phyloP scores from a whole-genome alignment of 192 early-diverging fungal genomes.

The Mortierella hygrophila region DNA sequence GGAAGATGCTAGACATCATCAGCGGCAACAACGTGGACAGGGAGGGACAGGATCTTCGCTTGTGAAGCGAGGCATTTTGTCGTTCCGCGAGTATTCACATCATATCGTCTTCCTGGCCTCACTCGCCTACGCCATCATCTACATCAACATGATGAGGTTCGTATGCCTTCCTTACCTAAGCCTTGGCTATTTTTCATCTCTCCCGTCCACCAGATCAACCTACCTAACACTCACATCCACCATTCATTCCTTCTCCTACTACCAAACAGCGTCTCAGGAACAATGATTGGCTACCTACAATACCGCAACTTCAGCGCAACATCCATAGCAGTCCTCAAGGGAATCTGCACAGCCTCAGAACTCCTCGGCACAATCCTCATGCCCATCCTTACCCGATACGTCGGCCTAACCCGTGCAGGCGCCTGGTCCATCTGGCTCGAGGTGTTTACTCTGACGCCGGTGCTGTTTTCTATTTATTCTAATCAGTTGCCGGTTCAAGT shows the following conservation, averaged over 20 bases:
- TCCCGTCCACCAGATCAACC: not conserved
- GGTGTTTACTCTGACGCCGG: slow-evolving; percentile 29
- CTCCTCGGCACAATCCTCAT: slow-evolving; percentile 34
- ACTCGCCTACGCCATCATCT: slow-evolving; percentile 46
- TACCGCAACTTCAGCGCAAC: slow-evolving; percentile 35
- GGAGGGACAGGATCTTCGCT: not conserved
- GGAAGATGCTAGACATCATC: not conserved
- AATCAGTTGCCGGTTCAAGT: slow-evolving; percentile 32
- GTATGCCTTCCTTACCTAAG: not conserved
- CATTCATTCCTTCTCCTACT: not conserved
- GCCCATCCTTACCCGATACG: slow-evolving; percentile 29
- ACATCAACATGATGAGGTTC: slow-evolving; percentile 53
- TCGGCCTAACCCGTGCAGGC: slow-evolving; percentile 40
- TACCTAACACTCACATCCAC: not conserved
- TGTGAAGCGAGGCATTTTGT: not conserved
- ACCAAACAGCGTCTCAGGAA: slow-evolving; percentile 36
- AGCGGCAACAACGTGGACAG: not conserved
- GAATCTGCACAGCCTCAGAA: slow-evolving; percentile 44
- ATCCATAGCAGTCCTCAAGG: slow-evolving; percentile 41
- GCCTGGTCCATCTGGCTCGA: slow-evolving; percentile 55
- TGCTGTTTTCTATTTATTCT: slow-evolving; percentile 45
- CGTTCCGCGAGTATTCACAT: slow-evolving; percentile 27
- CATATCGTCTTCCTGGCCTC: slow-evolving; percentile 49
- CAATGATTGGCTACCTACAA: slow-evolving; percentile 53
- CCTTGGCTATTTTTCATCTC: no score